A percentile compares a stretch with the other conserved stretches of the same genome.
Conservation (phyloP, 2,329 filamentous ascomycete species). For the Macrophomina tecta region DNA sequence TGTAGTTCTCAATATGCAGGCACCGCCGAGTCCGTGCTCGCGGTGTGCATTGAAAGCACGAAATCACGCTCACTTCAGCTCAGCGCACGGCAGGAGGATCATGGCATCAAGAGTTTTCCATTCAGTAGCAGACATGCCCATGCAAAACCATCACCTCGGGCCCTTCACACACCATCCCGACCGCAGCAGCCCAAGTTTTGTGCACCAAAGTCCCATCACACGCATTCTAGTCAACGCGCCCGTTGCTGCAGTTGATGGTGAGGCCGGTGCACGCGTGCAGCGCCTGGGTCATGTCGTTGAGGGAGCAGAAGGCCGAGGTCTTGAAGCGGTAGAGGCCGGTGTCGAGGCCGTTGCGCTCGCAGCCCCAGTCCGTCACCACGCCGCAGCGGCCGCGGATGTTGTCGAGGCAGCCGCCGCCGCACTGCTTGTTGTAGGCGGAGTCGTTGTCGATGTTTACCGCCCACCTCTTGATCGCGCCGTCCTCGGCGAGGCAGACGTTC, state of each 20-base stretch:
- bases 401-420: constrained; percentile 18
- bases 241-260: not conserved
- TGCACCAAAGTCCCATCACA: too few species aligned
- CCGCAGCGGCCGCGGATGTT: constrained; percentile 1
- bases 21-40: too few species aligned
- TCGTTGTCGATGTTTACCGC: not conserved
- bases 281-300: not conserved
- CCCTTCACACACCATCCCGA: too few species aligned
- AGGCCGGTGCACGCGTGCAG: not conserved
- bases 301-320: not conserved
- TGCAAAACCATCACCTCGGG: too few species aligned
- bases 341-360: not conserved
- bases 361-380: not conserved
- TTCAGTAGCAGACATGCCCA: too few species aligned
- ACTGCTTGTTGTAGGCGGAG: not conserved
- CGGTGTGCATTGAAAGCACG: too few species aligned
- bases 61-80: too few species aligned
- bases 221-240: too few species aligned
- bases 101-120: too few species aligned
- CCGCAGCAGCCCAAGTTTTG: too few species aligned
- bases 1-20: too few species aligned
- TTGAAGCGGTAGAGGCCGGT: not conserved
- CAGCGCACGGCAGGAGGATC: too few species aligned
- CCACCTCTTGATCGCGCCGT: not conserved
- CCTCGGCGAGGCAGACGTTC: not conserved